These are phyloP conservation scores for Caryopteris hybrid DNA, from an alignment of 305 asterid species.

Conservation along the genomic window DNA sequence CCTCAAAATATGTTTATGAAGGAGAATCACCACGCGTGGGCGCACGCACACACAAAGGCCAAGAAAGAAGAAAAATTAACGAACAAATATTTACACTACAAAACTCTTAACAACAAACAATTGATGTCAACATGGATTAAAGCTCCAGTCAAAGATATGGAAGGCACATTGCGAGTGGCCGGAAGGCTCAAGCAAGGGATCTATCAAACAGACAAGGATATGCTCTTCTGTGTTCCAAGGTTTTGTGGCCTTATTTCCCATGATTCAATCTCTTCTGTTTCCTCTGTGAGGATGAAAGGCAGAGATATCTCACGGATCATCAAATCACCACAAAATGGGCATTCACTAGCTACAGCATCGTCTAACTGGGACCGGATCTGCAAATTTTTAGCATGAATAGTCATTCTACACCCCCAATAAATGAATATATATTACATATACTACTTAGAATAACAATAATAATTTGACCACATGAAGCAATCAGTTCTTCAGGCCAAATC, in stretches of 20 bases:
- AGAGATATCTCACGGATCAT: conserved; percentile 84
- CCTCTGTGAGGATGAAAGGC: conserved; percentile 66
- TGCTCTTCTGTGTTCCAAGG: conserved; percentile 59
- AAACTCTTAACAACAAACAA: neutral
- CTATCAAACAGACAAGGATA: conserved; percentile 44
- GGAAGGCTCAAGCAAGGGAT: neutral
- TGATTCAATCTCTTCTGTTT: conserved; percentile 51
- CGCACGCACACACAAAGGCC: no score
- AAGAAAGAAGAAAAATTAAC: no score
- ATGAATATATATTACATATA: neutral
- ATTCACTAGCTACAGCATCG: conserved; percentile 86
- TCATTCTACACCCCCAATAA: neutral
- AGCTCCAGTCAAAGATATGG: neutral
- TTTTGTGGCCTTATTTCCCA: conserved; percentile 77
- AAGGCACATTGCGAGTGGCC: neutral
- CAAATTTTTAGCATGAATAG: conserved; percentile 13
- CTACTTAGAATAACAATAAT: no score
- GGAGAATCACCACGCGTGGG: neutral
- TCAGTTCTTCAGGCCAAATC: neutral
- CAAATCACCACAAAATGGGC: conserved; percentile 91
- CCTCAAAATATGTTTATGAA: neutral
- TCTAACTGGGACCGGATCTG: conserved; percentile 94
- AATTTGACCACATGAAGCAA: neutral
- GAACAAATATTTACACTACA: neutral
- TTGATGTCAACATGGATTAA: neutral